Percentiles rank a stretch among this genome's conserved stretches.
Conservation (phyloP, 768 basidiomycete genomes). For the Rossbeevera mucosa region DNA sequence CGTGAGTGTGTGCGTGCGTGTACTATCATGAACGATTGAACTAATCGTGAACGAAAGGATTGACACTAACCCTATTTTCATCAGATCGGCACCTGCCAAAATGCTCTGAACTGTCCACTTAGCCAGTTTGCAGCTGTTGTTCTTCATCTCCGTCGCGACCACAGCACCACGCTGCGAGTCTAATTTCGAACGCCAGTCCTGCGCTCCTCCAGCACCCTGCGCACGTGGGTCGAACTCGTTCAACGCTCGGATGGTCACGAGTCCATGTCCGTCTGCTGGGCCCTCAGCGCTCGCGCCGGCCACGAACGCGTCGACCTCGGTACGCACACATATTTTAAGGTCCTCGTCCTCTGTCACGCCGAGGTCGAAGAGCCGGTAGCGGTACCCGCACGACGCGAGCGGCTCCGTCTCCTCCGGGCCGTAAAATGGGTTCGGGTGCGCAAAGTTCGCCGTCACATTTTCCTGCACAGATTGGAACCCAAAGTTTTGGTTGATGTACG, state of each 20-base stretch:
- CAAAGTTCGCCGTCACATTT: conserved; percentile 63
- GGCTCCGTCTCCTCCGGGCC: conserved; percentile 90
- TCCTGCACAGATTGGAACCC: conserved; percentile 92
- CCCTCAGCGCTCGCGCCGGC: conserved; percentile 47
- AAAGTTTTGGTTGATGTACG: conserved; percentile 99
- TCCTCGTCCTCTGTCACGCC: conserved; percentile 89
- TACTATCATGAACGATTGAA: background rate
- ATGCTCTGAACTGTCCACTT: conserved; percentile 97
- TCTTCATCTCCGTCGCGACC: conserved; percentile 99
- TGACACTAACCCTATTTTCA: conserved; percentile 89
- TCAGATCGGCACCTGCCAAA: conserved; percentile 88
- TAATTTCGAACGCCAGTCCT: conserved; percentile 98
- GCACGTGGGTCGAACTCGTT: conserved; percentile 96
- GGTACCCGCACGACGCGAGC: conserved; percentile 92
- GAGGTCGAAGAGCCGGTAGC: conserved; percentile 93
- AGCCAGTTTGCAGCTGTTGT: conserved; percentile 96
- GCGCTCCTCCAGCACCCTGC: conserved; percentile 87
- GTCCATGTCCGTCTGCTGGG: conserved; percentile 64
- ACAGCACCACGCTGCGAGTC: conserved; percentile 97
- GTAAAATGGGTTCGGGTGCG: conserved; percentile 94
- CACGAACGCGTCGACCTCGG: conserved; percentile 92
- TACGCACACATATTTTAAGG: conserved; percentile 85
- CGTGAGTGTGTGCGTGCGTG: background rate
- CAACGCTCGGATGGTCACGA: conserved; percentile 89
- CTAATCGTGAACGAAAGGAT: background rate